Percentiles rank a stretch among this genome's conserved stretches.
These are phyloP conservation scores for Microdochium paspali DNA, from an alignment of 2,329 filamentous ascomycete genomes.

Conservation along the genomic window DNA sequence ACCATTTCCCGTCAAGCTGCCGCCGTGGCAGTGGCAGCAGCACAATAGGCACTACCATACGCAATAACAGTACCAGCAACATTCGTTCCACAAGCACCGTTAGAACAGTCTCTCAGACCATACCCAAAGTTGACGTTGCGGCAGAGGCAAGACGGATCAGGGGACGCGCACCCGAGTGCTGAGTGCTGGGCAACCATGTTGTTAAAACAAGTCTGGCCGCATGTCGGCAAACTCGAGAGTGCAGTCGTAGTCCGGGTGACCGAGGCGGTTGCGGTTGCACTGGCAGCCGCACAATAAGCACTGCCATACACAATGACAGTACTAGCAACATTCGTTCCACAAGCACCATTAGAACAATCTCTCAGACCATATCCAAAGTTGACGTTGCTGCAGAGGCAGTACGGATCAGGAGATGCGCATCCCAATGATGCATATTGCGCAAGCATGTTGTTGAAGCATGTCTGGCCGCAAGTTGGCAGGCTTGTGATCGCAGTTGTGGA, in stretches of 20 bases:
- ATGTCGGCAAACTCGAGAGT: background rate
- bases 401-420: slow-evolving; percentile 24
- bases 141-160: background rate
- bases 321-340: slow-evolving; percentile 2
- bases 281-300: slow-evolving; percentile 1
- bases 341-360: slow-evolving; percentile 10
- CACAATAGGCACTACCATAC: background rate
- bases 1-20: too few species aligned
- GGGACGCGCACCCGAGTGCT: background rate
- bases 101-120: slow-evolving; percentile 1
- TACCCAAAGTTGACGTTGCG: background rate
- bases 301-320: slow-evolving; percentile 5
- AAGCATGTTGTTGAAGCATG: slow-evolving; percentile 4
- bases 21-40: background rate
- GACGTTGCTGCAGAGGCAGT: slow-evolving; percentile 31
- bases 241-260: background rate
- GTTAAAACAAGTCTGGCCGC: slow-evolving; percentile 2
- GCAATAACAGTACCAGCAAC: background rate
- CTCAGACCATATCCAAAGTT: slow-evolving; percentile 35
- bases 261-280: background rate
- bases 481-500: too few species aligned
- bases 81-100: background rate
- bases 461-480: background rate
- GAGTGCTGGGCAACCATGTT: background rate
- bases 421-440: slow-evolving; percentile 28